phyloP scores from a whole-genome alignment of 2,329 filamentous ascomycete genomes.

The Fusarium tjaetaba region DNA sequence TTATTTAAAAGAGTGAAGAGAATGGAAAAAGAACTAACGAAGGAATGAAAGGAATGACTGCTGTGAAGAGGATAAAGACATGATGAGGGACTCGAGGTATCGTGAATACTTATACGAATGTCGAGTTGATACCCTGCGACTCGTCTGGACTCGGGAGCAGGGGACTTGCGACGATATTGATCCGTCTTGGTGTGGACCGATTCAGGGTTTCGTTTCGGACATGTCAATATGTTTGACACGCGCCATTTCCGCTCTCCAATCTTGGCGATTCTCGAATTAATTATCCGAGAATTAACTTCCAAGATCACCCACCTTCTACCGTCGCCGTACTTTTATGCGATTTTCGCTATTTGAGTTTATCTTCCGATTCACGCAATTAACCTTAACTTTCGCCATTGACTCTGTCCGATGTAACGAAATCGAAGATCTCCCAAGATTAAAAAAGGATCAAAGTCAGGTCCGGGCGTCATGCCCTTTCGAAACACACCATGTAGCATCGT shows the following conservation, averaged over 20 bases:
- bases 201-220: constrained; percentile 21
- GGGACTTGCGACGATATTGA: constrained; percentile 16
- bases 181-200: constrained; percentile 8
- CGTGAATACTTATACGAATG: constrained; percentile 29
- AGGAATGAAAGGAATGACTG: constrained; percentile 9
- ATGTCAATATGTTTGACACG: constrained; percentile 23
- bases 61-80: neutral
- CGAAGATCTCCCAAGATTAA: constrained; percentile 5
- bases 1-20: neutral
- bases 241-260: neutral
- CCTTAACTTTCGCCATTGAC: neutral
- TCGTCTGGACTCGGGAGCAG: constrained; percentile 5
- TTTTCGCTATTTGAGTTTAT: neutral
- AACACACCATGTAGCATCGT: constrained; percentile 33
- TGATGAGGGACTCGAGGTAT: constrained; percentile 4
- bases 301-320: rapidly evolving
- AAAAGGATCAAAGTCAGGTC: constrained; percentile 9
- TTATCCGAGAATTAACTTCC: neutral
- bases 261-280: neutral
- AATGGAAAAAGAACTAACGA: constrained; percentile 14
- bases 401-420: neutral
- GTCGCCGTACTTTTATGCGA: neutral
- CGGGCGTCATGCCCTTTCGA: constrained; percentile 29
- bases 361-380: neutral
- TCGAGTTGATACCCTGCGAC: neutral